phyloP scores from a whole-genome alignment of 2,329 filamentous ascomycete genomes.

The Fusarium piperis region DNA sequence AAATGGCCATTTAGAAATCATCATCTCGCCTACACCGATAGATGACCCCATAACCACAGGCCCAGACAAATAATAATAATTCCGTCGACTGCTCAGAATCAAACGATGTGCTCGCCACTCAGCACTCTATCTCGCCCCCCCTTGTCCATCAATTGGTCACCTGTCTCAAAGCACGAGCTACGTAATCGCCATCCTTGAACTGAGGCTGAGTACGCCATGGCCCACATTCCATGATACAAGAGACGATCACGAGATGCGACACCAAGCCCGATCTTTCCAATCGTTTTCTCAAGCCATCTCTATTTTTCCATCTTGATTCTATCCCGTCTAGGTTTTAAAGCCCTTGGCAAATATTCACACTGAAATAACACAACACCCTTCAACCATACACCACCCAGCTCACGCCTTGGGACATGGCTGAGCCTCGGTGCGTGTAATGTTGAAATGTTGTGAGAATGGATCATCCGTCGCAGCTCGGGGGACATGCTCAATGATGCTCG shows the following conservation, averaged over 20 bases:
- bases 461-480: constrained; percentile 42
- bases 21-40: background rate
- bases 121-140: background rate
- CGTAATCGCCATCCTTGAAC: background rate
- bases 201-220: constrained; percentile 1
- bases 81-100: background rate
- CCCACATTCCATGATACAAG: background rate
- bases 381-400: background rate
- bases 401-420: constrained; percentile 29
- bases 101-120: background rate
- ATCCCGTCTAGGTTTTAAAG: background rate
- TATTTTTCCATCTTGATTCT: background rate
- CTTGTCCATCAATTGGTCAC: background rate
- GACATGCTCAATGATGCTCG: constrained; percentile 64
- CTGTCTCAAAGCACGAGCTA: background rate
- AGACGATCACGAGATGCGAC: background rate
- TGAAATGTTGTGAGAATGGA: constrained; percentile 41
- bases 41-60: background rate
- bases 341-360: background rate
- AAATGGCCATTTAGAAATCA: background rate
- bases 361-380: background rate
- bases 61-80: background rate
- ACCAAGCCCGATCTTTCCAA: background rate
- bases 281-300: background rate
- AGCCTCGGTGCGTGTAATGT: constrained; percentile 35